phyloP scores from a whole-genome alignment of 306 rosid genomes.

The Oxytropis ochrocephala region DNA sequence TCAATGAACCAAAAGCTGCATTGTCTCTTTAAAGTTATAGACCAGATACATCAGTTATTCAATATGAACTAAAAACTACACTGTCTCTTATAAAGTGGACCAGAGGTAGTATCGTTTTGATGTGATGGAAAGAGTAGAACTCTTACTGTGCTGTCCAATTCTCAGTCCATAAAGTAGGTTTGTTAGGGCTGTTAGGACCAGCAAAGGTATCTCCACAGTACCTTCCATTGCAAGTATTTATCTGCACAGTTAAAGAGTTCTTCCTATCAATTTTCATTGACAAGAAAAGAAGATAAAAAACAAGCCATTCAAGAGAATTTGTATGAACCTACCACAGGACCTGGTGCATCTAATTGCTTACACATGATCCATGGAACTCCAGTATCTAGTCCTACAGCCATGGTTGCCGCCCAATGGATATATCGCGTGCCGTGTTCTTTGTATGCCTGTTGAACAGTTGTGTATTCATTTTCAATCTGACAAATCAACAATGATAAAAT shows the following conservation, averaged over 20 bases:
- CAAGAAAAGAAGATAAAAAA: background rate
- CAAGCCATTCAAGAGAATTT: background rate
- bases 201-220: slow-evolving; percentile 16
- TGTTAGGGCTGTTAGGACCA: slow-evolving; percentile 2
- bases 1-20: too few relatives aligned
- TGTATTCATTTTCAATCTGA: slow-evolving; percentile 18
- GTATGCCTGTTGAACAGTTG: background rate
- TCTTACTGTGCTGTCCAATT: slow-evolving; percentile 19
- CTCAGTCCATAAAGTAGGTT: slow-evolving; percentile 17
- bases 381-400: background rate
- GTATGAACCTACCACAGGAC: slow-evolving; percentile 6
- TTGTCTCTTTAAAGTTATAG: too few relatives aligned
- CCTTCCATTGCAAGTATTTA: slow-evolving; percentile 16
- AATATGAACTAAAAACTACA: too few relatives aligned
- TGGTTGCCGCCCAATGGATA: slow-evolving; percentile 7
- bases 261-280: background rate
- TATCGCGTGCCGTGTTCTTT: background rate
- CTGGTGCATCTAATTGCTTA: slow-evolving; percentile 12
- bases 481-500: background rate
- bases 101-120: background rate
- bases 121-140: background rate
- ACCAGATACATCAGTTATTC: too few relatives aligned
- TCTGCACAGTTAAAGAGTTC: background rate
- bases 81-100: too few relatives aligned
- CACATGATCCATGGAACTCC: slow-evolving; percentile 22